Evolutionary conservation across 2,329 filamentous ascomycete genomes (phyloP).

Genomic region (Myriosclerotinia curreyana): DNA sequence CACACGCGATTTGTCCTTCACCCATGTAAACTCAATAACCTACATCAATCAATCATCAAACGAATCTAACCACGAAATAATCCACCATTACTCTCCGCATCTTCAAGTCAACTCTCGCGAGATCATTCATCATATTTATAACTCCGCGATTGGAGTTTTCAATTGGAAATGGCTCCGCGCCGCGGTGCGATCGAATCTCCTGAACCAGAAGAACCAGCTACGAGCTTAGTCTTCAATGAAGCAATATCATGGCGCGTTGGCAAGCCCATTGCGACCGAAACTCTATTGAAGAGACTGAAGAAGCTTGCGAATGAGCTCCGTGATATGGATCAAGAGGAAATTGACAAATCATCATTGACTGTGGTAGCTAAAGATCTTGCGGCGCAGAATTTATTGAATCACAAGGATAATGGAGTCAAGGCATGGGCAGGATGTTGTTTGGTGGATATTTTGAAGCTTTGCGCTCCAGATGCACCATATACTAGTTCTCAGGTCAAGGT

Average conservation of each 20-base stretch:
- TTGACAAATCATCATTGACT: slow-evolving; percentile 76
- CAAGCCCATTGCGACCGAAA: slow-evolving; percentile 79
- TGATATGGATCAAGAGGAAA: slow-evolving; percentile 82
- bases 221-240: slow-evolving; percentile 73
- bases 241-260: slow-evolving; percentile 88
- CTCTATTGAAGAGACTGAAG: slow-evolving; percentile 78
- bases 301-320: slow-evolving; percentile 77
- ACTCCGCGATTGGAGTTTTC: slow-evolving; percentile 16
- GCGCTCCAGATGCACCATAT: slow-evolving; percentile 92
- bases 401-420: slow-evolving; percentile 91
- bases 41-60: slow-evolving; percentile 9
- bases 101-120: neutral
- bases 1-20: slow-evolving; percentile 19
- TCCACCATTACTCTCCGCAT: neutral
- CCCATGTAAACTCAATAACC: slow-evolving; percentile 14
- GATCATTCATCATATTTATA: neutral
- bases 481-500: slow-evolving; percentile 88
- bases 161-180: slow-evolving; percentile 38
- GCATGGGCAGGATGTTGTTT: slow-evolving; percentile 86
- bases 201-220: slow-evolving; percentile 38
- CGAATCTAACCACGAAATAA: slow-evolving; percentile 4
- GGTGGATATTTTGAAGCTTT: slow-evolving; percentile 88
- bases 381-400: slow-evolving; percentile 74
- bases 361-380: slow-evolving; percentile 83
- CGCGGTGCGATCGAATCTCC: slow-evolving; percentile 36